phyloP scores from a whole-genome alignment of 1,284 basidiomycete species.

The Anthracocystis walkeri region DNA sequence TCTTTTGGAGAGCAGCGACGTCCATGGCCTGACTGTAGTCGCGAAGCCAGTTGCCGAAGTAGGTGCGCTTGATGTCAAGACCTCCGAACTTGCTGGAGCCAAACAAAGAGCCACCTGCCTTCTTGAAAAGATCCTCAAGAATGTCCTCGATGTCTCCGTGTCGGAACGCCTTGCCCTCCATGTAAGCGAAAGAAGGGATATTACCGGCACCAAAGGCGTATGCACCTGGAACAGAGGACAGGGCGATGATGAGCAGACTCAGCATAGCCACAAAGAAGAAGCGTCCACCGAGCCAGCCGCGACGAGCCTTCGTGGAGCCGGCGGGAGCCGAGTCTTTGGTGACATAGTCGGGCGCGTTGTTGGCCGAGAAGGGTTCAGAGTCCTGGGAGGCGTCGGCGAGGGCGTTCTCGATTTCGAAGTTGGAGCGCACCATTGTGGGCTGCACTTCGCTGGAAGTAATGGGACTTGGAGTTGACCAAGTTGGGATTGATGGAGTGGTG shows the following conservation, averaged over 20 bases:
- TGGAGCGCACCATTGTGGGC: constrained; percentile 20
- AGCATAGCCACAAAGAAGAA: constrained; percentile 48
- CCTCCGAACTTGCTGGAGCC: constrained; percentile 62
- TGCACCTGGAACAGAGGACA: constrained; percentile 45
- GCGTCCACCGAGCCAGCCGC: constrained; percentile 35
- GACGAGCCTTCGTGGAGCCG: constrained; percentile 13
- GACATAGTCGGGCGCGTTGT: too few relatives aligned
- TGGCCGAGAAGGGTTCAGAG: constrained; percentile 13
- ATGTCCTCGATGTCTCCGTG: constrained; percentile 65
- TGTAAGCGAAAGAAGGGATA: constrained; percentile 58
- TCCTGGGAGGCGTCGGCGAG: constrained; percentile 45
- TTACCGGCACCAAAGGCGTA: constrained; percentile 64
- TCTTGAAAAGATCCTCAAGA: constrained; percentile 57
- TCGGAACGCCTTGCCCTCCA: constrained; percentile 63
- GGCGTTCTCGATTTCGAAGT: constrained; percentile 33
- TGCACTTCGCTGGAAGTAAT: neutral
- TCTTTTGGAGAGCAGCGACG: constrained; percentile 75
- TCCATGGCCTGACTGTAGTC: constrained; percentile 68
- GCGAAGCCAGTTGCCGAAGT: constrained; percentile 65
- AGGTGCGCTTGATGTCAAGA: constrained; percentile 66
- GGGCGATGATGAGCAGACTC: constrained; percentile 37
- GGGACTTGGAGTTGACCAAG: neutral
- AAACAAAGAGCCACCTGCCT: constrained; percentile 55
- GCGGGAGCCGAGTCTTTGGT: neutral
- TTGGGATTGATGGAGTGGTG: neutral